Percentiles rank a stretch among this genome's conserved stretches.
phyloP scores from a whole-genome alignment of 169 alveolate genomes.

The Pseudocohnilembus persalinus region DNA sequence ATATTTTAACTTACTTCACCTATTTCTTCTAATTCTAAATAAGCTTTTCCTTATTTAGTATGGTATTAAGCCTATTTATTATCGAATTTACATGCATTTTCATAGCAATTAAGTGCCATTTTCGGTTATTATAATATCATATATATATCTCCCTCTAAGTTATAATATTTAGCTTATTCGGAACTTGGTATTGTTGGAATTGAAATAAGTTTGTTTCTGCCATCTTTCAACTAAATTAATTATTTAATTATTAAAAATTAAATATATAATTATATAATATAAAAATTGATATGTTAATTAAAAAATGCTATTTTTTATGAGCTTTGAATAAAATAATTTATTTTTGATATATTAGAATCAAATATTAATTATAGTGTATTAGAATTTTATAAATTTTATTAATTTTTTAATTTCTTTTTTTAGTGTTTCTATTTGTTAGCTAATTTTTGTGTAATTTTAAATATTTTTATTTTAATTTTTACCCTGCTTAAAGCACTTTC shows the following conservation, averaged over 20 bases:
- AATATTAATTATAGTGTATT: no score
- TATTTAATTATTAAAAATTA: no score
- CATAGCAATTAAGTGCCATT: conserved; percentile 67
- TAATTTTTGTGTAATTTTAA: no score
- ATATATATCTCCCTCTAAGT: conserved; percentile 62
- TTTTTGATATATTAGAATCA: no score
- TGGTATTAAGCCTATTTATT: conserved; percentile 54
- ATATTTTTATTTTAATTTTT: no score
- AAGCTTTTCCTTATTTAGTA: background rate
- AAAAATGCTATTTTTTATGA: no score
- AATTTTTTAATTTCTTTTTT: no score
- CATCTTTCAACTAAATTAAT: background rate
- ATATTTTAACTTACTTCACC: background rate
- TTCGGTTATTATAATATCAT: conserved; percentile 49
- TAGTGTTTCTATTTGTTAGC: no score
- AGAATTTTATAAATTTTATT: no score
- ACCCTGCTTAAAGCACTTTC: background rate
- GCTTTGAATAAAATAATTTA: no score
- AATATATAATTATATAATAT: no score
- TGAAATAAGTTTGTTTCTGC: background rate
- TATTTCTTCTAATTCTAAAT: background rate
- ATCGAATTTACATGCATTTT: conserved; percentile 69
- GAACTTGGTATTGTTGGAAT: conserved; percentile 4
- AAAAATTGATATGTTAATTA: no score
- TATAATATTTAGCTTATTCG: conserved; percentile 43